Conservation (phyloP, 1,284 basidiomycete species). For the Cerrena zonata region DNA sequence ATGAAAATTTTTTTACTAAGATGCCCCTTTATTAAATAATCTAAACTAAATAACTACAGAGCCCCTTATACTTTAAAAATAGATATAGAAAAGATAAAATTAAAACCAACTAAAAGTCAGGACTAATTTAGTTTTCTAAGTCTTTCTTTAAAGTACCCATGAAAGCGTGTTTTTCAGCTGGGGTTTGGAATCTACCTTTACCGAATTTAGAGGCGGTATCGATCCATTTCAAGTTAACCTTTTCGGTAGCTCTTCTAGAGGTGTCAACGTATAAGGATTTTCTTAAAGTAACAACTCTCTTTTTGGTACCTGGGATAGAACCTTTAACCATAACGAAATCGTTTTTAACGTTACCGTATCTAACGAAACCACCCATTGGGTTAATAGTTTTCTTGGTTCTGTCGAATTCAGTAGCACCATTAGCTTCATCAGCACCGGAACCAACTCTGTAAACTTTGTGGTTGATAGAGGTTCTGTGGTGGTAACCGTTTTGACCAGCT, state of each 20-base stretch:
- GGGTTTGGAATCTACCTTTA: slow-evolving; percentile 83
- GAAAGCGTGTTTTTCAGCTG: slow-evolving; percentile 93
- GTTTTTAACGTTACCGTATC: slow-evolving; percentile 98
- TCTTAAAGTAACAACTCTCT: slow-evolving; percentile 92
- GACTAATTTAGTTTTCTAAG: too few relatives aligned
- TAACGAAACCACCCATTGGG: slow-evolving; percentile 98
- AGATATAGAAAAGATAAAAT: too few relatives aligned
- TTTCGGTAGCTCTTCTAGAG: slow-evolving; percentile 86
- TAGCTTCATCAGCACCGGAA: slow-evolving; percentile 72
- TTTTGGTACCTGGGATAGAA: slow-evolving; percentile 91
- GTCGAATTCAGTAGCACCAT: slow-evolving; percentile 91
- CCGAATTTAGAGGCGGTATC: slow-evolving; percentile 95
- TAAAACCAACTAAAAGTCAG: too few relatives aligned
- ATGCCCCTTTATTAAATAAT: too few relatives aligned
- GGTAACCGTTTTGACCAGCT: slow-evolving; percentile 99
- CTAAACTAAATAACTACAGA: too few relatives aligned
- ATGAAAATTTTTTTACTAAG: too few relatives aligned
- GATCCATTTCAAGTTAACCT: slow-evolving; percentile 98
- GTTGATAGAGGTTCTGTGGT: slow-evolving; percentile 97
- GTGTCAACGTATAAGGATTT: slow-evolving; percentile 86
- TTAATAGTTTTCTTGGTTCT: slow-evolving; percentile 93
- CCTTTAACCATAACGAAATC: slow-evolving; percentile 97
- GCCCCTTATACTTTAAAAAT: too few relatives aligned
- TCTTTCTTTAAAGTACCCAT: slow-evolving; percentile 88
- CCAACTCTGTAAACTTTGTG: slow-evolving; percentile 99